phyloP scores from a whole-genome alignment of 139 green algal genomes.

The Eudorina sp. region DNA sequence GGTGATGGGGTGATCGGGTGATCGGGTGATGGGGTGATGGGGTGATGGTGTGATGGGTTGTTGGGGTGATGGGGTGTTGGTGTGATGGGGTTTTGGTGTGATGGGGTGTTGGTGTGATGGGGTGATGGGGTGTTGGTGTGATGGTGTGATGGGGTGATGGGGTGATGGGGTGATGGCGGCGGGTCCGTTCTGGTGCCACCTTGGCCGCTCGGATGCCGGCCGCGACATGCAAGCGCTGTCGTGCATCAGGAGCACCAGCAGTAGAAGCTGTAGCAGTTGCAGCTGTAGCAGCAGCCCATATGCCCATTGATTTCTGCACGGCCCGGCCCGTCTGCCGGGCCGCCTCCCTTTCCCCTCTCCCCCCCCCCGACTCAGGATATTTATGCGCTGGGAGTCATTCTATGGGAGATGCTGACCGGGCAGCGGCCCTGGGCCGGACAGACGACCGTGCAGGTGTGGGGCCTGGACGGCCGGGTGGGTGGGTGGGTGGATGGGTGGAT shows the following conservation, averaged over 20 bases:
- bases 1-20: neutral
- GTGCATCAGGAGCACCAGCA: no score
- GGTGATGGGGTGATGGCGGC: neutral
- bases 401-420: constrained; percentile 11
- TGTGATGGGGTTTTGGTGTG: neutral
- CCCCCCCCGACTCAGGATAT: neutral
- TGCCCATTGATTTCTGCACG: neutral
- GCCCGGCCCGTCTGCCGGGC: neutral
- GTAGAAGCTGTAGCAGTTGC: no score
- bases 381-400: neutral
- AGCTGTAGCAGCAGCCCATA: neutral
- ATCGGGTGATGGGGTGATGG: neutral
- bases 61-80: neutral
- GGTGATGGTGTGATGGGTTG: neutral
- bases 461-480: no score
- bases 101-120: neutral
- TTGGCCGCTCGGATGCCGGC: neutral
- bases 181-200: no score
- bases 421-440: neutral
- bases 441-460: neutral
- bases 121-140: neutral
- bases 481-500: no score
- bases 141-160: neutral
- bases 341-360: neutral
- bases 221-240: neutral